These are phyloP conservation scores for Aspergillus luchuensis DNA, from an alignment of 2,329 filamentous ascomycete species.

Conservation along the genomic window DNA sequence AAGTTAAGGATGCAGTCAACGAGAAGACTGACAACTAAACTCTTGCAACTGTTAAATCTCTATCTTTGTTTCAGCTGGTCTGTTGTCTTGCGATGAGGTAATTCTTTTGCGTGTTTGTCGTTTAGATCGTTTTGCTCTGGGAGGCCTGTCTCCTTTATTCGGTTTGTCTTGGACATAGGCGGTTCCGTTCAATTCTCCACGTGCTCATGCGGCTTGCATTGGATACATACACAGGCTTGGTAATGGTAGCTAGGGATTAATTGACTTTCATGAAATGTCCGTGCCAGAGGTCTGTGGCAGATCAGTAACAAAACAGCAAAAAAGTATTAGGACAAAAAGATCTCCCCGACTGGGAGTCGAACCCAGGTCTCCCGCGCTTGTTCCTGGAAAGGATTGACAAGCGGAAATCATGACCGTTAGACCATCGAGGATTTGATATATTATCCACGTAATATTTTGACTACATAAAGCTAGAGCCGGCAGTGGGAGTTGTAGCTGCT, in stretches of 20 bases:
- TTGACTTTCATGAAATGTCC: not conserved
- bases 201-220: not conserved
- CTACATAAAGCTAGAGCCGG: not conserved
- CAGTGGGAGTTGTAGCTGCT: too few species aligned
- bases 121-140: constrained; percentile 8
- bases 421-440: constrained; percentile 6
- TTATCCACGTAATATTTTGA: not conserved
- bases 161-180: constrained; percentile 1
- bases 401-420: constrained; percentile 13
- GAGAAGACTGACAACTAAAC: constrained; percentile 47
- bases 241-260: not conserved
- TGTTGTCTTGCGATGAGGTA: not conserved
- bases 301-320: not conserved
- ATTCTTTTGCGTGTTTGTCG: not conserved
- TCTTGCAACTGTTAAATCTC: not conserved
- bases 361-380: constrained; percentile 13
- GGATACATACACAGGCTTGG: not conserved
- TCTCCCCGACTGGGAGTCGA: constrained; percentile 12
- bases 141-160: constrained; percentile 6
- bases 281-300: not conserved
- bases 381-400: not conserved
- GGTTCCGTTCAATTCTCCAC: not conserved
- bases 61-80: not conserved
- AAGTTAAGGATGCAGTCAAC: constrained; percentile 58
- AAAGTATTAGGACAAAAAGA: not conserved